A percentile compares a stretch with the other conserved stretches of the same genome.
These are phyloP conservation scores for Citeromyces hawaiiensis DNA, from an alignment of 1,139 yeast species.

Conservation along the genomic window DNA sequence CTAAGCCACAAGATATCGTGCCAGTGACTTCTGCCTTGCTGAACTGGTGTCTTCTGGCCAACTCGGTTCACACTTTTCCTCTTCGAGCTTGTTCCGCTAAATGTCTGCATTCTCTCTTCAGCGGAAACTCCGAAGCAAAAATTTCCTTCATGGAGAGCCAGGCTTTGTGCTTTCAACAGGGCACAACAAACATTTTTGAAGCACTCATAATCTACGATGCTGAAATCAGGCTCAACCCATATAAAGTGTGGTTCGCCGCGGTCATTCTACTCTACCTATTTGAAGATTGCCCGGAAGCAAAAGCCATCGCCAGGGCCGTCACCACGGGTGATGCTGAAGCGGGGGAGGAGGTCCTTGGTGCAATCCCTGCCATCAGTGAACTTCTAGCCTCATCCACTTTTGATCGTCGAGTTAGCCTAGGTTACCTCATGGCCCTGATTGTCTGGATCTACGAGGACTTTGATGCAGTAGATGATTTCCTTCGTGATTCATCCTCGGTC, in stretches of 20 bases:
- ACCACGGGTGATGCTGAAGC: conserved; percentile 52
- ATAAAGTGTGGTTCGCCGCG: conserved; percentile 77
- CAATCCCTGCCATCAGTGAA: conserved; percentile 72
- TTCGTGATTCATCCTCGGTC: conserved; percentile 51
- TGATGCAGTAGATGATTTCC: conserved; percentile 62
- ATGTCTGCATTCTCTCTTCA: conserved; percentile 56
- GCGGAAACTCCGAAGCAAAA: conserved; percentile 45
- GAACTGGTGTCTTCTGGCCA: conserved; percentile 69
- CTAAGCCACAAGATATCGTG: conserved; percentile 19
- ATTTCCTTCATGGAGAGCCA: conserved; percentile 52
- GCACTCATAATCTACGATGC: conserved; percentile 71
- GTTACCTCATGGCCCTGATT: conserved; percentile 64
- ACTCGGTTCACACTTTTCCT: conserved; percentile 77
- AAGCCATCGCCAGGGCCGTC: conserved; percentile 37
- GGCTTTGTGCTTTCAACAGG: conserved; percentile 4
- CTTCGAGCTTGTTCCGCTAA: conserved; percentile 59
- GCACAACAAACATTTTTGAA: conserved; percentile 39
- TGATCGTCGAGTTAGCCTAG: conserved; percentile 70
- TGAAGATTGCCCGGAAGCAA: conserved; percentile 39
- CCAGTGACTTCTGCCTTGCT: conserved; percentile 69
- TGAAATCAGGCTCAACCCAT: conserved; percentile 69
- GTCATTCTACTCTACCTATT: conserved; percentile 51
- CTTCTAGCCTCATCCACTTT: conserved; percentile 43
- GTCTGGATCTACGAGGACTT: conserved; percentile 74
- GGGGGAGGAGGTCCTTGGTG: conserved; percentile 65